Evolutionary conservation across 1,284 basidiomycete species (phyloP).

Genomic region (Dichomitus squalens): DNA sequence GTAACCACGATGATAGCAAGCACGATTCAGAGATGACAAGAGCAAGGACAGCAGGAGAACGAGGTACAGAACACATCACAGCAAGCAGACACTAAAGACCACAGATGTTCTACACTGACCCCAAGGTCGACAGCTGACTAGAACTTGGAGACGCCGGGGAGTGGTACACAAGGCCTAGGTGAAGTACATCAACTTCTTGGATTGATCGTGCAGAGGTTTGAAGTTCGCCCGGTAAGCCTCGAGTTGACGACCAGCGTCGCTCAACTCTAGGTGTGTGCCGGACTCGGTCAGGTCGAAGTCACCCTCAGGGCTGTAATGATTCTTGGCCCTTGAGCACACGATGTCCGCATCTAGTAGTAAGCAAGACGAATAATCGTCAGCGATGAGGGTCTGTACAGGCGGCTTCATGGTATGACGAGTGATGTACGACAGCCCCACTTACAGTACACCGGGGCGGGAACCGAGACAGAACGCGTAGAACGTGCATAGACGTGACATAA

Average conservation of each 20-base stretch:
- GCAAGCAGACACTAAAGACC: too few relatives aligned
- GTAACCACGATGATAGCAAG: too few relatives aligned
- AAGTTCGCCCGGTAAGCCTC: slow-evolving; percentile 57
- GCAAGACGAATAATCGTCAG: slow-evolving; percentile 3
- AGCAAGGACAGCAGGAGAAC: too few relatives aligned
- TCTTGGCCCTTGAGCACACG: slow-evolving; percentile 79
- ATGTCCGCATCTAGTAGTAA: slow-evolving; percentile 70
- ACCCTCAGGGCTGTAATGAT: slow-evolving; percentile 71
- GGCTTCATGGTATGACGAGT: too few relatives aligned
- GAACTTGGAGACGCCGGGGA: too few relatives aligned
- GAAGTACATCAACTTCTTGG: slow-evolving; percentile 67
- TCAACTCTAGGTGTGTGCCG: slow-evolving; percentile 43
- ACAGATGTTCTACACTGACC: too few relatives aligned
- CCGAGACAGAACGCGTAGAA: slow-evolving; percentile 81
- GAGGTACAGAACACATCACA: too few relatives aligned
- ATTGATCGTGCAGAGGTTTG: slow-evolving; percentile 53
- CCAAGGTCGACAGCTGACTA: too few relatives aligned
- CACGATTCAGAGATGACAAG: too few relatives aligned
- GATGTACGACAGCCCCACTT: slow-evolving; percentile 30
- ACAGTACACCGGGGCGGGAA: slow-evolving; percentile 86
- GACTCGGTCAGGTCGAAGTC: slow-evolving; percentile 58
- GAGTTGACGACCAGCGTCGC: slow-evolving; percentile 45
- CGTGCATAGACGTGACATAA: slow-evolving; percentile 83
- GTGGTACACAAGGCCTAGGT: slow-evolving; percentile 36
- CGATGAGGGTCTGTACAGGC: not conserved